Percentiles rank a stretch among this genome's conserved stretches.
Conservation (phyloP, 2,329 filamentous ascomycete genomes). For the Helotiales sp. region DNA sequence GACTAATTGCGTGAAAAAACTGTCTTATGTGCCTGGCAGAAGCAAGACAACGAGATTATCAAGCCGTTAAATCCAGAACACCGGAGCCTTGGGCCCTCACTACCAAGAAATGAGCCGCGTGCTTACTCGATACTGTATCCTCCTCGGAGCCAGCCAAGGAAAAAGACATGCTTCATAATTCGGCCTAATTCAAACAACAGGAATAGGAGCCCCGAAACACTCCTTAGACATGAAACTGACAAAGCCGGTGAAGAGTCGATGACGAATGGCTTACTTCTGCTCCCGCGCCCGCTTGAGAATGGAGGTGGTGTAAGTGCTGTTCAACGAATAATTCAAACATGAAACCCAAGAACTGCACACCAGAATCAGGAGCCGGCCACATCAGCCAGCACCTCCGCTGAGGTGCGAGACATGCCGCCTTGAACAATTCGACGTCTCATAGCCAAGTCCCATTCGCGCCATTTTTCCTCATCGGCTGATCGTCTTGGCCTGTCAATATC, state of each 20-base stretch:
- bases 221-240: neutral
- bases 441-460: constrained; percentile 15
- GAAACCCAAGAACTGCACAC: neutral
- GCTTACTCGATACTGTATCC: too few species aligned
- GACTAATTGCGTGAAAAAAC: too few species aligned
- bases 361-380: neutral
- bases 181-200: neutral
- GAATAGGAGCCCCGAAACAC: neutral
- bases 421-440: constrained; percentile 22
- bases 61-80: too few species aligned
- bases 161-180: too few species aligned
- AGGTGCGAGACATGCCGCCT: neutral
- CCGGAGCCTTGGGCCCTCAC: too few species aligned
- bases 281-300: too few species aligned
- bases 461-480: constrained; percentile 17
- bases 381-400: constrained; percentile 3
- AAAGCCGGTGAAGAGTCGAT: neutral
- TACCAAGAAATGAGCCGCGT: too few species aligned
- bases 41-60: too few species aligned
- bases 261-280: too few species aligned
- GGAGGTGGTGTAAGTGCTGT: neutral
- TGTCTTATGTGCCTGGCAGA: too few species aligned
- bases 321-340: neutral
- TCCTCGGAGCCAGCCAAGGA: too few species aligned
- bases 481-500: constrained; percentile 21